phyloP scores from a whole-genome alignment of 768 basidiomycete genomes.

The Termitomyces sp. region DNA sequence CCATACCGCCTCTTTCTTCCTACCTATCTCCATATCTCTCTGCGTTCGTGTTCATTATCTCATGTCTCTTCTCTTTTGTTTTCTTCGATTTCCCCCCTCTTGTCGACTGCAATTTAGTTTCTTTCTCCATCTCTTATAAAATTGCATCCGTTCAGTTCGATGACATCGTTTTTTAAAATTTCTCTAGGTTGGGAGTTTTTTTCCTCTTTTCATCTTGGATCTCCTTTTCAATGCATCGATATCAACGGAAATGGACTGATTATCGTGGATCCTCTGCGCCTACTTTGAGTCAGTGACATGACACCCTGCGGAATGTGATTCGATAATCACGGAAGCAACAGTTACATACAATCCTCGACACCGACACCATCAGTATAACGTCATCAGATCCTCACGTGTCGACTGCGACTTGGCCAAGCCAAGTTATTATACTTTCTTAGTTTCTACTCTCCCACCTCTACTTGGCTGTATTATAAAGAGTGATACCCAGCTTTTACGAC shows the following conservation, averaged over 20 bases:
- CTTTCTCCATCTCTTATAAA: background rate
- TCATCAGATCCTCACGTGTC: background rate
- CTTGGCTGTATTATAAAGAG: background rate
- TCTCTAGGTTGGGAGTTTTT: too few species aligned
- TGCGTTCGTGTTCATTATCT: background rate
- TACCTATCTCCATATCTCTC: background rate
- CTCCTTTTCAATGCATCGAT: too few species aligned
- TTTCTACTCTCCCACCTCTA: background rate
- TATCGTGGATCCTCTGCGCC: too few species aligned
- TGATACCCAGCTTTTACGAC: too few species aligned
- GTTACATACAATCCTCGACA: too few species aligned
- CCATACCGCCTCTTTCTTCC: background rate
- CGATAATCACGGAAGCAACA: background rate
- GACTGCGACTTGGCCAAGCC: background rate
- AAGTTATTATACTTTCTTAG: too few species aligned
- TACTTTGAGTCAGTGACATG: too few species aligned
- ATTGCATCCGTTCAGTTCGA: background rate
- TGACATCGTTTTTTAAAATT: too few species aligned
- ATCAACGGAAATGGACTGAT: too few species aligned
- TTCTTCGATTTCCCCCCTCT: background rate
- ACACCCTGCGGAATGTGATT: background rate
- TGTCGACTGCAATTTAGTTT: conserved; percentile 4
- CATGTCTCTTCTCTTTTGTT: background rate
- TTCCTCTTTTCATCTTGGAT: background rate
- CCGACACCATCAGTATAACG: background rate